These are phyloP conservation scores for Pseudozyma sp. DNA, from an alignment of 1,284 basidiomycete genomes.

Conservation along the genomic window DNA sequence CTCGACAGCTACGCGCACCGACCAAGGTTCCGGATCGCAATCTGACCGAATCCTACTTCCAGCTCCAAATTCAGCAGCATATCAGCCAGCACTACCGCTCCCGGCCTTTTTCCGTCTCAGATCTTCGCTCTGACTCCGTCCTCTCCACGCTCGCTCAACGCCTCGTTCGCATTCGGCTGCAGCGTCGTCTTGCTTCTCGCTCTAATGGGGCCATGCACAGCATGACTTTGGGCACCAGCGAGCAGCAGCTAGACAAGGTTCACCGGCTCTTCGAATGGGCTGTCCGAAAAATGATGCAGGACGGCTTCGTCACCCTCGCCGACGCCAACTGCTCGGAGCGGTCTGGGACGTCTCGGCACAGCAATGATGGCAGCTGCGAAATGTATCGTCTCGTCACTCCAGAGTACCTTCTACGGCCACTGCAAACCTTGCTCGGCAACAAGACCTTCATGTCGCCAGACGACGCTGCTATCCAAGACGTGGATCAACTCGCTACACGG, in stretches of 20 bases:
- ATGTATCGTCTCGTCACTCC: slow-evolving; percentile 31
- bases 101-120: slow-evolving; percentile 9
- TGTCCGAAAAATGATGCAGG: slow-evolving; percentile 49
- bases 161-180: slow-evolving; percentile 30
- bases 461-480: background rate
- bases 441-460: background rate
- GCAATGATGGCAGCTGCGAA: slow-evolving; percentile 5
- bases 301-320: slow-evolving; percentile 44
- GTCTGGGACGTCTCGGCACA: background rate
- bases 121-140: slow-evolving; percentile 9
- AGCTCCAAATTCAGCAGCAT: slow-evolving; percentile 42
- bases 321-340: background rate
- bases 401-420: slow-evolving; percentile 25
- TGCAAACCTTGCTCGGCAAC: slow-evolving; percentile 17
- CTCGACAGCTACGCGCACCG: slow-evolving; percentile 23
- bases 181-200: slow-evolving; percentile 17
- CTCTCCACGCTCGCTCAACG: slow-evolving; percentile 28
- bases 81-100: slow-evolving; percentile 16
- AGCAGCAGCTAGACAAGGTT: slow-evolving; percentile 27
- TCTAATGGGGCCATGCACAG: background rate
- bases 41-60: slow-evolving; percentile 42
- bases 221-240: slow-evolving; percentile 4
- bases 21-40: slow-evolving; percentile 35
- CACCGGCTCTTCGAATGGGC: slow-evolving; percentile 39
- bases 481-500: slow-evolving; percentile 20